Conservation (phyloP, 1,139 yeast species). For the Hanseniaspora gamundiae region DNA sequence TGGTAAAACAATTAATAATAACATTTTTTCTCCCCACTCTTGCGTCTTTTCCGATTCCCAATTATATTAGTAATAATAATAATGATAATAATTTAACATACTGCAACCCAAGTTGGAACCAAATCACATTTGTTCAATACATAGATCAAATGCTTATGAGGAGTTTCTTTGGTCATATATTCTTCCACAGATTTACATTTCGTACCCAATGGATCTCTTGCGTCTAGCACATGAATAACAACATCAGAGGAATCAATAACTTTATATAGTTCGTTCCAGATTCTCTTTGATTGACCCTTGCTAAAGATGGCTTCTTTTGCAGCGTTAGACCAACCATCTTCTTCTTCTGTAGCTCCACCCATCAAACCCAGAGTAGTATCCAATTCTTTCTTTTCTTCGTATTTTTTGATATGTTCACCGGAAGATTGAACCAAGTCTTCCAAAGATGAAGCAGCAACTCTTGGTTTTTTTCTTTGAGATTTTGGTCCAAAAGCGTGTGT, state of each 20-base stretch:
- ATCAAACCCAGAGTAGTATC: slow-evolving; percentile 66
- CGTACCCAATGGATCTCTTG: slow-evolving; percentile 95
- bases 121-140: slow-evolving; percentile 95
- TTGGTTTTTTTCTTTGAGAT: slow-evolving; percentile 85
- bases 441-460: slow-evolving; percentile 61
- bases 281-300: slow-evolving; percentile 96
- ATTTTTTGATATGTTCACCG: slow-evolving; percentile 45
- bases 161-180: slow-evolving; percentile 83
- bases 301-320: slow-evolving; percentile 93
- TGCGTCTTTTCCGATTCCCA: not conserved
- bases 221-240: slow-evolving; percentile 89
- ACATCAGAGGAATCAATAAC: slow-evolving; percentile 97
- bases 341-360: slow-evolving; percentile 51
- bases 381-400: slow-evolving; percentile 61
- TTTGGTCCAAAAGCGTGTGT: slow-evolving; percentile 85
- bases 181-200: slow-evolving; percentile 90
- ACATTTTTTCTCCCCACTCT: slow-evolving; percentile 2
- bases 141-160: slow-evolving; percentile 91
- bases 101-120: slow-evolving; percentile 99
- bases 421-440: slow-evolving; percentile 68
- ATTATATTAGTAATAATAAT: slow-evolving; percentile 7
- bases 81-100: slow-evolving; percentile 42
- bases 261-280: slow-evolving; percentile 95
- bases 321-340: slow-evolving; percentile 75
- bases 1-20: slow-evolving; percentile 8